These are phyloP conservation scores for Naganishia kalamii DNA, from an alignment of 768 basidiomycete genomes.

Conservation along the genomic window DNA sequence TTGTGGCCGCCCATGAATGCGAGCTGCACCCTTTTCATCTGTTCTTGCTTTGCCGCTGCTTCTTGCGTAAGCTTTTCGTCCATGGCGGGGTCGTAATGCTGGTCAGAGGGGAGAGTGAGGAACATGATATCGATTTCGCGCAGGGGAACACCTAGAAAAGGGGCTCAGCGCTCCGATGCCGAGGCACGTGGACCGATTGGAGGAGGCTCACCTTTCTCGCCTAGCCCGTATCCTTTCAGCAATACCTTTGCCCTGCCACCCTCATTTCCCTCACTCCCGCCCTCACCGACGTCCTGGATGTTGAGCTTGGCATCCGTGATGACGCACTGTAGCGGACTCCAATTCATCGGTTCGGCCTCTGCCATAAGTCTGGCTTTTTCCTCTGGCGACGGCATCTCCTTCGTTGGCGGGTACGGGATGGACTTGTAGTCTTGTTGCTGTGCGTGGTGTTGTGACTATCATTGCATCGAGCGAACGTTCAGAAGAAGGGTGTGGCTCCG, in stretches of 20 bases:
- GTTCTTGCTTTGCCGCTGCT: constrained; percentile 41
- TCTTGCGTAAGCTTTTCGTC: constrained; percentile 53
- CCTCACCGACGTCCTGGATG: neutral
- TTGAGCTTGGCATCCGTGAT: constrained; percentile 2
- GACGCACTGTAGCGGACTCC: constrained; percentile 15
- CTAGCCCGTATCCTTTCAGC: constrained; percentile 5
- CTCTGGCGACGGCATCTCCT: neutral
- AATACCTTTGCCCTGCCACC: neutral
- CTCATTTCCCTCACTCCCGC: neutral
- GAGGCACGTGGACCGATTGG: too few relatives aligned
- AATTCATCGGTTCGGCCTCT: constrained; percentile 6
- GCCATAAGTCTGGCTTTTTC: constrained; percentile 4
- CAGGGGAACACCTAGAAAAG: constrained; percentile 54
- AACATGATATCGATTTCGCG: constrained; percentile 35
- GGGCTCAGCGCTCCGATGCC: constrained; percentile 49
- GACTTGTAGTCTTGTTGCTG: constrained; percentile 68
- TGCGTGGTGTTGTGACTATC: constrained; percentile 64
- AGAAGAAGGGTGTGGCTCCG: neutral
- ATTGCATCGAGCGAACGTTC: neutral
- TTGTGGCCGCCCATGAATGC: constrained; percentile 57
- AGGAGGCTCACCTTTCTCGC: constrained; percentile 31
- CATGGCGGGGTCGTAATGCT: constrained; percentile 50
- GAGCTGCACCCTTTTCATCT: neutral
- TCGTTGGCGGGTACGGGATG: constrained; percentile 52
- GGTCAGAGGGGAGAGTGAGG: neutral